Conservation (phyloP, 2,329 filamentous ascomycete genomes). For the Cladophialophora exuberans region DNA sequence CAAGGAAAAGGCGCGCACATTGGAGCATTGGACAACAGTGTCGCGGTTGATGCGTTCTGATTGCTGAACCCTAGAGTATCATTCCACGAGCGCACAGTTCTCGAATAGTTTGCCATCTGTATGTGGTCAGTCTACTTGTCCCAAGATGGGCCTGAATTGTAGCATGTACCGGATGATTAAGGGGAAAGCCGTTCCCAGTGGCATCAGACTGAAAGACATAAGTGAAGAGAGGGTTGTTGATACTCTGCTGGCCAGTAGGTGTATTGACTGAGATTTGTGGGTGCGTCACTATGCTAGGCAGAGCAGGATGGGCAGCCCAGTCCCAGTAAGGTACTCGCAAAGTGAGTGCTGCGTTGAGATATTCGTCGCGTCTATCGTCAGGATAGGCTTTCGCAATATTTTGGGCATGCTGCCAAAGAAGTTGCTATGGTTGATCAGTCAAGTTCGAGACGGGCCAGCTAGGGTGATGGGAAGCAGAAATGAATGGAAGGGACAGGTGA, state of each 20-base stretch:
- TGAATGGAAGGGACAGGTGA: slow-evolving; percentile 5
- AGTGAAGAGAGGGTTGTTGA: slow-evolving; percentile 52
- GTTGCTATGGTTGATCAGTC: slow-evolving; percentile 37
- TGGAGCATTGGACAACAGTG: slow-evolving; percentile 29
- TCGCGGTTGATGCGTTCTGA: slow-evolving; percentile 26
- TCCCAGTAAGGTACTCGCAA: slow-evolving; percentile 56
- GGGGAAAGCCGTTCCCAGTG: slow-evolving; percentile 32
- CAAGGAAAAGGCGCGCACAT: slow-evolving; percentile 10
- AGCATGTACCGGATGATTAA: slow-evolving; percentile 21
- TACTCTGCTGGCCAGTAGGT: slow-evolving; percentile 42
- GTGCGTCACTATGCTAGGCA: slow-evolving; percentile 43
- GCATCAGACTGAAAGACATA: slow-evolving; percentile 39
- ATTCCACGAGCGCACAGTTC: slow-evolving; percentile 30
- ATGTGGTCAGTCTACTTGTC: slow-evolving; percentile 6
- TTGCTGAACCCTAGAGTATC: slow-evolving; percentile 23
- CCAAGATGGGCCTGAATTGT: background rate
- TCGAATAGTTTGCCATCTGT: slow-evolving; percentile 24
- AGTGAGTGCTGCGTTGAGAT: slow-evolving; percentile 47
- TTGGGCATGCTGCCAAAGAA: slow-evolving; percentile 44
- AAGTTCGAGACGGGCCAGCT: background rate
- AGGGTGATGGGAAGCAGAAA: background rate
- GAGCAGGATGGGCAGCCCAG: slow-evolving; percentile 45
- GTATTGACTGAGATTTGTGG: slow-evolving; percentile 48
- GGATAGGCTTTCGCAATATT: slow-evolving; percentile 47
- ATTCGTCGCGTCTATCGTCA: slow-evolving; percentile 51